Conservation (phyloP, 805 yeast genomes). For the Ogataea sp. region DNA sequence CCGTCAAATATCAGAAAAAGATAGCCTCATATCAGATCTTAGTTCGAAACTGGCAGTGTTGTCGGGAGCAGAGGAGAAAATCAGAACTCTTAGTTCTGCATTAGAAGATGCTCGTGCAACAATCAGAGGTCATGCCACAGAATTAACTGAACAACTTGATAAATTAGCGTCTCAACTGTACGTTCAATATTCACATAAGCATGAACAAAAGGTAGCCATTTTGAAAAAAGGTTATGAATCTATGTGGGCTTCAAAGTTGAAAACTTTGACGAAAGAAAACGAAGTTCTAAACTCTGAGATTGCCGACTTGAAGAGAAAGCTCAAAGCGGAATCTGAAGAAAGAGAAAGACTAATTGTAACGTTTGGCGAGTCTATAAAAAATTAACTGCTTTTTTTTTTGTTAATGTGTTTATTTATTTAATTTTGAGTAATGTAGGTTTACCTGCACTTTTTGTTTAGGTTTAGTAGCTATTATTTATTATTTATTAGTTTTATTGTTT, state of each 20-base stretch:
- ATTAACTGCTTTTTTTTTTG: not conserved
- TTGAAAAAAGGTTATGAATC: conserved; percentile 51
- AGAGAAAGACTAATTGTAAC: conserved; percentile 45
- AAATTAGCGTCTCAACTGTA: conserved; percentile 64
- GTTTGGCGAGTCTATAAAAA: conserved; percentile 26
- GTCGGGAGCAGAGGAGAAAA: not conserved
- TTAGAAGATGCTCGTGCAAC: conserved; percentile 13
- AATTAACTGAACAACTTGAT: conserved; percentile 46
- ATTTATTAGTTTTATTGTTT: too few species aligned
- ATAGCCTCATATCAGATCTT: not conserved
- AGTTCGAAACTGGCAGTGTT: not conserved
- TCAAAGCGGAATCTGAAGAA: conserved; percentile 46
- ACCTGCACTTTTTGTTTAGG: too few species aligned
- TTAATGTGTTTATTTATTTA: not conserved
- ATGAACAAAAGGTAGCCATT: conserved; percentile 59
- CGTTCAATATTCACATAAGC: conserved; percentile 68
- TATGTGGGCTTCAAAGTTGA: conserved; percentile 39
- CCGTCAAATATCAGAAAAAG: not conserved
- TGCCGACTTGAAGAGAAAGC: conserved; percentile 39
- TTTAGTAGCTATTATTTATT: too few species aligned
- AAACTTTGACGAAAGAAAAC: conserved; percentile 33
- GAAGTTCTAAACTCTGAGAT: conserved; percentile 42
- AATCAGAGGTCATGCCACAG: conserved; percentile 32
- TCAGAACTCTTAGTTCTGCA: conserved; percentile 1
- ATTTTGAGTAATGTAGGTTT: too few species aligned